These are phyloP conservation scores for Talaromyces sp. DNA, from an alignment of 2,329 filamentous ascomycete genomes.

Conservation along the genomic window DNA sequence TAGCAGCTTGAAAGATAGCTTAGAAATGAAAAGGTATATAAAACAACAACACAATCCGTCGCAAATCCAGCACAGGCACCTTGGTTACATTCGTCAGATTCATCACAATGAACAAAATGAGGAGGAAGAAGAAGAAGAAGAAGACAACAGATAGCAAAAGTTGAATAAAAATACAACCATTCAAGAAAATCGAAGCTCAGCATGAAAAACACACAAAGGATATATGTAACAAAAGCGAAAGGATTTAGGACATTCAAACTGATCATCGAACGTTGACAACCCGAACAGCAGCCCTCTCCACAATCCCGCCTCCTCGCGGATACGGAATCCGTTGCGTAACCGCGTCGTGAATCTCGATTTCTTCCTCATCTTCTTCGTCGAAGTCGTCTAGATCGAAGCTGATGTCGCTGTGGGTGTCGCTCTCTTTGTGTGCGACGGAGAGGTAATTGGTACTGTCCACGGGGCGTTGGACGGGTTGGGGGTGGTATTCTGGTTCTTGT, in stretches of 20 bases:
- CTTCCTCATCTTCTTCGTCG: slow-evolving; percentile 13
- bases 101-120: not conserved
- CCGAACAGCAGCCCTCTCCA: slow-evolving; percentile 14
- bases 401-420: not conserved
- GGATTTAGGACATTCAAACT: not conserved
- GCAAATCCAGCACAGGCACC: not conserved
- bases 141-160: not conserved
- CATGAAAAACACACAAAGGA: not conserved
- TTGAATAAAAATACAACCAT: not conserved
- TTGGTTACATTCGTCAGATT: not conserved
- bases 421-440: not conserved
- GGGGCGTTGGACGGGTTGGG: not conserved
- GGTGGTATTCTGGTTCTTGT: not conserved
- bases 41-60: not conserved
- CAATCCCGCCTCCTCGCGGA: slow-evolving; percentile 5
- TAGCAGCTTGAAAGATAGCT: not conserved
- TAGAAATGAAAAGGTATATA: not conserved
- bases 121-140: not conserved
- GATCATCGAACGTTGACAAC: slow-evolving; percentile 14
- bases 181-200: not conserved
- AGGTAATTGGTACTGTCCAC: not conserved
- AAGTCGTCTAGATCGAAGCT: not conserved
- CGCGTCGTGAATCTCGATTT: slow-evolving; percentile 17
- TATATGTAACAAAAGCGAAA: not conserved
- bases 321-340: slow-evolving; percentile 14